Evolutionary conservation across 2,329 filamentous ascomycete species (phyloP).

Genomic region (Aureobasidium uvarum): DNA sequence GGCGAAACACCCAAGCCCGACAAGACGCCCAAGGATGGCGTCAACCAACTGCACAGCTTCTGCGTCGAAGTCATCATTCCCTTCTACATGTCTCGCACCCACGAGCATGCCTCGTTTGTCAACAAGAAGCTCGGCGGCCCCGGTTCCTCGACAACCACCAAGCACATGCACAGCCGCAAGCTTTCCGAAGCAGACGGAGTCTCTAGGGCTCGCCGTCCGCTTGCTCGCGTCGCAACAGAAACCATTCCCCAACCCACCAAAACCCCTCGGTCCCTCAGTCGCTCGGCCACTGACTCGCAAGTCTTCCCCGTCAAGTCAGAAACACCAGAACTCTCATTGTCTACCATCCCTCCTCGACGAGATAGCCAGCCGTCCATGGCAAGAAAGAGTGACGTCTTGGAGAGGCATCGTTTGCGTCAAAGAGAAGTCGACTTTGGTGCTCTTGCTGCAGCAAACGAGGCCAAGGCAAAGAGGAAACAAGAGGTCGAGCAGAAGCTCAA

Average conservation of each 20-base stretch:
- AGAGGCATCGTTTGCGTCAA: conserved; percentile 40
- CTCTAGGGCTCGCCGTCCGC: conserved; percentile 46
- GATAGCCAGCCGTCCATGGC: conserved; percentile 20
- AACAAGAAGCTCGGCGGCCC: conserved; percentile 76
- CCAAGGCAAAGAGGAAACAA: conserved; percentile 64
- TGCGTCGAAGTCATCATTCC: conserved; percentile 78
- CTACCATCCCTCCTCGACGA: conserved; percentile 44
- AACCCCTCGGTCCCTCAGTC: conserved; percentile 62
- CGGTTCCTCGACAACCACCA: conserved; percentile 57
- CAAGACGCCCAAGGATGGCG: conserved; percentile 32
- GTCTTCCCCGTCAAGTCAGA: conserved; percentile 61
- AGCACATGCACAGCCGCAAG: conserved; percentile 40
- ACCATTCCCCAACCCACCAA: conserved; percentile 49
- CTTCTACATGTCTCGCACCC: conserved; percentile 76
- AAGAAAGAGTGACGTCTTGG: conserved; percentile 30
- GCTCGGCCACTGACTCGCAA: conserved; percentile 60
- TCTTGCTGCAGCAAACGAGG: conserved; percentile 53
- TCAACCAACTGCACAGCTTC: conserved; percentile 70
- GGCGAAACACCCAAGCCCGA: conserved; percentile 26
- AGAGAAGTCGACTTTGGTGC: conserved; percentile 57
- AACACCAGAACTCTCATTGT: conserved; percentile 48
- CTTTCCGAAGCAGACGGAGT: conserved; percentile 34
- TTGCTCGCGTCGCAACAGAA: conserved; percentile 63
- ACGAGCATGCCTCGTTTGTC: conserved; percentile 66
- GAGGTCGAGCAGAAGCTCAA: conserved; percentile 67